A percentile compares a stretch with the other conserved stretches of the same genome.
These are phyloP conservation scores for Salvia miltiorrhiza DNA, from an alignment of 257 asterid species.

Conservation along the genomic window DNA sequence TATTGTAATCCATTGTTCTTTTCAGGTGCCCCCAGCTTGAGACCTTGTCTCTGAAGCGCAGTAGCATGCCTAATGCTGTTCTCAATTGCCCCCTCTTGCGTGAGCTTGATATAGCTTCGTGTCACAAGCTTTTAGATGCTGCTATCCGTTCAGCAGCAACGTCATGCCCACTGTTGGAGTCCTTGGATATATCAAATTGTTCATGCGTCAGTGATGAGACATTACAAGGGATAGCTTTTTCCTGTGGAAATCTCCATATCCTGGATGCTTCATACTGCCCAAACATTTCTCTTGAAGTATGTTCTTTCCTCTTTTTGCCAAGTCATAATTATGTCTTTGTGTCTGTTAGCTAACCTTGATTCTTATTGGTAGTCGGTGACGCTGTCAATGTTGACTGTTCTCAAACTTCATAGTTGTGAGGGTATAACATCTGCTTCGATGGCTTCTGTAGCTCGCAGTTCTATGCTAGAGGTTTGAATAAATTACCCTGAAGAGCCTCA, in stretches of 20 bases:
- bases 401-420: slow-evolving; percentile 97
- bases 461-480: slow-evolving; percentile 69
- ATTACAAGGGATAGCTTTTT: slow-evolving; percentile 64
- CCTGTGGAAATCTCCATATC: slow-evolving; percentile 66
- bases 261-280: slow-evolving; percentile 99
- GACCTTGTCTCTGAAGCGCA: slow-evolving; percentile 85
- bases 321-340: neutral
- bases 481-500: slow-evolving; percentile 6
- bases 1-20: slow-evolving; percentile 21
- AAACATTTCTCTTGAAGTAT: slow-evolving; percentile 87
- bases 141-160: slow-evolving; percentile 92
- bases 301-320: neutral
- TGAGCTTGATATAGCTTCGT: slow-evolving; percentile 89
- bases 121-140: slow-evolving; percentile 97
- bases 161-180: slow-evolving; percentile 87
- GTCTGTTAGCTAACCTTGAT: slow-evolving; percentile 28
- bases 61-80: slow-evolving; percentile 93
- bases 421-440: slow-evolving; percentile 97
- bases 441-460: slow-evolving; percentile 62
- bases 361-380: slow-evolving; percentile 67
- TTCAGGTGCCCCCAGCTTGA: slow-evolving; percentile 90
- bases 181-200: slow-evolving; percentile 93
- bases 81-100: slow-evolving; percentile 82
- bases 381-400: slow-evolving; percentile 79
- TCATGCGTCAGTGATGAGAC: slow-evolving; percentile 93